Evolutionary conservation across 441 rosid species (phyloP).

Genomic region (Breynia disticha): DNA sequence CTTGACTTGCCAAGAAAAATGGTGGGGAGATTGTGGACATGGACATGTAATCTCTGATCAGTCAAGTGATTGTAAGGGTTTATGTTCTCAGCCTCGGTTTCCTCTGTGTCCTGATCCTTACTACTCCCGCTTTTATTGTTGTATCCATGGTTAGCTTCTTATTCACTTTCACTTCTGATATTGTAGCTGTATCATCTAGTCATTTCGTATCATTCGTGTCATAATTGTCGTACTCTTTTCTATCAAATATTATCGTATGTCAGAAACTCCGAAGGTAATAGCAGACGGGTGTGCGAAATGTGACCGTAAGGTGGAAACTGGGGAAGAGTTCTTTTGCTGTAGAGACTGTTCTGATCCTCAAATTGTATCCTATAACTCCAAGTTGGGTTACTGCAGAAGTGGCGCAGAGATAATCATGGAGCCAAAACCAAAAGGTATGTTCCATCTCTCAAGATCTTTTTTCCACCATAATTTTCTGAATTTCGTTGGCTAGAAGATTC

Average conservation of each 20-base stretch:
- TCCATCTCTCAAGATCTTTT: background rate
- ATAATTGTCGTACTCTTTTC: background rate
- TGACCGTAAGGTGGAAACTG: slow-evolving; percentile 2
- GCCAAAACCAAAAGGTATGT: slow-evolving; percentile 5
- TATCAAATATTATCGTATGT: too few species aligned
- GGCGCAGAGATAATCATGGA: slow-evolving; percentile 7
- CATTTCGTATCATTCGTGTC: too few species aligned
- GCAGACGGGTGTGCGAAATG: background rate
- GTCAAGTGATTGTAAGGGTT: background rate
- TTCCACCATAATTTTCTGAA: background rate
- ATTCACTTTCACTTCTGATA: background rate
- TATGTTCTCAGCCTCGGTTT: background rate
- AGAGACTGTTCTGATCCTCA: slow-evolving; percentile 6
- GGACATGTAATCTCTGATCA: background rate
- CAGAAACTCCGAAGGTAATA: background rate
- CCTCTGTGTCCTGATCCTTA: background rate
- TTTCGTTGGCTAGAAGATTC: background rate
- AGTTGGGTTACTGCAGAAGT: slow-evolving; percentile 8
- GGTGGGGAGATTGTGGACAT: background rate
- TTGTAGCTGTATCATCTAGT: too few species aligned
- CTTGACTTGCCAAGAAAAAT: background rate
- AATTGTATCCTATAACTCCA: background rate
- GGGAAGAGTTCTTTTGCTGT: slow-evolving; percentile 1
- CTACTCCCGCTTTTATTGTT: background rate
- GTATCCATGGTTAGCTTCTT: background rate